These are phyloP conservation scores for Fraxinus paxiana DNA, from an alignment of 305 asterid genomes.

Conservation along the genomic window DNA sequence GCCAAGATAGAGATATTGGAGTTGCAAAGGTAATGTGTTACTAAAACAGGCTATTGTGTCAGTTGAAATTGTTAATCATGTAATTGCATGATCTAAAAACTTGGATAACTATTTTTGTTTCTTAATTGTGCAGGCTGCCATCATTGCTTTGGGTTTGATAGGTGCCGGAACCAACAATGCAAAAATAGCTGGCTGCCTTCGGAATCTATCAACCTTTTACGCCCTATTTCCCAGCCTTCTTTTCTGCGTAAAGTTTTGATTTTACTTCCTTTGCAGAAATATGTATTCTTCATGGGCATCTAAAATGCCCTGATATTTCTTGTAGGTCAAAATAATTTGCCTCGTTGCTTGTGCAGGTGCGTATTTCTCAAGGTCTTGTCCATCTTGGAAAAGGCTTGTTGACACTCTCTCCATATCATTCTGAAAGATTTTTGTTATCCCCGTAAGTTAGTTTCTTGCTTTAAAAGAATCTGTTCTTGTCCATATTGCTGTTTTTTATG, in stretches of 20 bases:
- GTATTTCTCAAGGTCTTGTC: constrained; percentile 90
- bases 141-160: constrained; percentile 79
- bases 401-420: constrained; percentile 88
- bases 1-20: constrained; percentile 89
- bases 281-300: background rate
- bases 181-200: constrained; percentile 94
- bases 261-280: background rate
- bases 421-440: constrained; percentile 70
- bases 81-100: background rate
- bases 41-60: background rate
- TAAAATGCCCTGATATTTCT: background rate
- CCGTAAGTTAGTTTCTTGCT: constrained; percentile 54
- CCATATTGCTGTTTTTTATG: background rate
- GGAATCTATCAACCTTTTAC: constrained; percentile 85
- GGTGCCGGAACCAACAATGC: constrained; percentile 99
- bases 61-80: background rate
- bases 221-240: constrained; percentile 85
- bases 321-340: background rate
- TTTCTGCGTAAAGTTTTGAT: constrained; percentile 62
- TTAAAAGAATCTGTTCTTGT: background rate
- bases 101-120: background rate
- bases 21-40: constrained; percentile 73
- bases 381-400: constrained; percentile 85
- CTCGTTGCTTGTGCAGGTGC: constrained; percentile 52
- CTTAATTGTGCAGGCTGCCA: constrained; percentile 61